These are phyloP conservation scores for Pinus tabuliformis DNA, from an alignment of 75 land plant species.

Conservation along the genomic window DNA sequence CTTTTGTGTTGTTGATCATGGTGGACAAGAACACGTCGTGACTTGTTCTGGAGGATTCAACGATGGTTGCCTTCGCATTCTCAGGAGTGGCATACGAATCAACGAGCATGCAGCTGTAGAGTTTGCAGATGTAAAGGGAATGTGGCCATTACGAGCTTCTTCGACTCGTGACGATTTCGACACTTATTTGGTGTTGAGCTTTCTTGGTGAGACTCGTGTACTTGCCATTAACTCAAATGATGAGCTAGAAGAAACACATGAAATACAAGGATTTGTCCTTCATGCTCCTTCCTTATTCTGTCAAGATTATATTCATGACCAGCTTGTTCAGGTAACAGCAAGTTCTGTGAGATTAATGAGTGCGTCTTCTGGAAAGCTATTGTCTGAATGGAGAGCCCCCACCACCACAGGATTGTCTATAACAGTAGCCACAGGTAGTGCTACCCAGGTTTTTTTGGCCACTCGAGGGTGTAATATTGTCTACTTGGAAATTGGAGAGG, in stretches of 20 bases:
- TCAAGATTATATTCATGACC: slow-evolving; percentile 77
- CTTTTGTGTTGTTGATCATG: slow-evolving; percentile 90
- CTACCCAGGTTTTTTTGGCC: slow-evolving; percentile 88
- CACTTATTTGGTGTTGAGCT: slow-evolving; percentile 94
- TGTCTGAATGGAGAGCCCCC: slow-evolving; percentile 17
- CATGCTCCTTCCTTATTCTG: slow-evolving; percentile 88
- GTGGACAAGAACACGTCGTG: slow-evolving; percentile 63
- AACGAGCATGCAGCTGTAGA: slow-evolving; percentile 99
- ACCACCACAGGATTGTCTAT: slow-evolving; percentile 24
- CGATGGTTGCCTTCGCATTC: slow-evolving; percentile 94
- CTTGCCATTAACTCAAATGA: slow-evolving; percentile 94
- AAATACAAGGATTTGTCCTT: slow-evolving; percentile 77
- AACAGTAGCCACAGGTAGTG: slow-evolving; percentile 97
- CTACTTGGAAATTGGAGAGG: slow-evolving; percentile 80
- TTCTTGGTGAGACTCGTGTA: slow-evolving; percentile 90
- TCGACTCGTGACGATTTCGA: slow-evolving; percentile 78
- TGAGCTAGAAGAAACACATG: slow-evolving; percentile 91
- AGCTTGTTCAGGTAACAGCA: slow-evolving; percentile 90
- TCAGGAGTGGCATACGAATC: slow-evolving; percentile 95
- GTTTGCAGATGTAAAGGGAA: slow-evolving; percentile 91
- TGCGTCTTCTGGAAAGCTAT: slow-evolving; percentile 65
- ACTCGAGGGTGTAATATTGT: slow-evolving; percentile 94
- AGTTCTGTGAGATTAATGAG: slow-evolving; percentile 74
- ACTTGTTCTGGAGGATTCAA: slow-evolving; percentile 98
- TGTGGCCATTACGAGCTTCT: slow-evolving; percentile 75